Base-by-base conservation (phyloP, 345 rosid species). In the Eutrema heterophyllum region DNA sequence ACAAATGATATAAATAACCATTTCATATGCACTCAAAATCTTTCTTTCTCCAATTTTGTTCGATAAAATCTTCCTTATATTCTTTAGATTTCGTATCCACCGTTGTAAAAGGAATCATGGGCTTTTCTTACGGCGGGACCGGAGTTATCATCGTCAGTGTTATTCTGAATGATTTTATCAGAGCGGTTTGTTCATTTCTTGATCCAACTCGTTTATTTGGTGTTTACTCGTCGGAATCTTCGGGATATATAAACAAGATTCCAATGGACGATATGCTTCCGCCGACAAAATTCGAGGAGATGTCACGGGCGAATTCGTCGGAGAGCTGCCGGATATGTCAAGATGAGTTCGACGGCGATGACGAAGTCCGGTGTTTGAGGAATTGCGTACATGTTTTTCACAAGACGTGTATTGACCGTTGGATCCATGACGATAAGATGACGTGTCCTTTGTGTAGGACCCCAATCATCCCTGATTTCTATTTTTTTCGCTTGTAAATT, bases 401-500 rank as follows among this genome's bases (percentile, higher is more conserved):
- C 78, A 46, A 87, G 78, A 76, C 70, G 5, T 93, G 98, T 77
- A 61, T 93, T 74, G 97, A 90, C 90, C 91, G 90, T 73, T 93
- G 97, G 98, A 88, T 93, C 82, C 89, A 89, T 69, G 89, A 84
- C 6, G 86, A 83, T 46, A 78, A 86, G 79, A 71, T 80, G 73
- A 90, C 92, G 1, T 93, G 98, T 66, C 98, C 96, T n/a, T 85
- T 93, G 5, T 93, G 97, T 52, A 83, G 98, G 80, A 88, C 88
- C 4, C 80, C 83, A 4, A 84, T 89, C 36, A 80, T 91, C 55
- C 96, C 97, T 9, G 90, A 88, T 70, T 77, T 77, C 70, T 70
- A 75, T 33, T 67, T 75, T 59, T 41, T 67, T 1, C 73, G 78
- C 6, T 16, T 74, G 54, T 67, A 48, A 67, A 72, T 12, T 13